Evolutionary conservation across 495 filamentous ascomycete species (phyloP).

Genomic region (Aspergillus heteromorphus): DNA sequence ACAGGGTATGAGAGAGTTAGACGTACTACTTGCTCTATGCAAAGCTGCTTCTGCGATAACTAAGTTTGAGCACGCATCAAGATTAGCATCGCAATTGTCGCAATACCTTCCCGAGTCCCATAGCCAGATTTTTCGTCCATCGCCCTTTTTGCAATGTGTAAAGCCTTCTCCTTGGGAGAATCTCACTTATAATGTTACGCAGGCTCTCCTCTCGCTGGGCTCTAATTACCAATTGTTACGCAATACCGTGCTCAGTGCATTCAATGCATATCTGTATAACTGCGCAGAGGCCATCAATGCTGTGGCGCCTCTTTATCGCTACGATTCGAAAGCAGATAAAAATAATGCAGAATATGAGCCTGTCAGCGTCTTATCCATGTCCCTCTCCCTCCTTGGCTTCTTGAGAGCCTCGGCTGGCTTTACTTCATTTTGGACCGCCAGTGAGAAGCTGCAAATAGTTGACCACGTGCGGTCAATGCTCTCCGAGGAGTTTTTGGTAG

Average conservation of each 20-base stretch:
- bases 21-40: slow-evolving; percentile 83
- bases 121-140: slow-evolving; percentile 67
- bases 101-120: slow-evolving; percentile 81
- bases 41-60: slow-evolving; percentile 72
- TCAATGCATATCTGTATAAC: slow-evolving; percentile 62
- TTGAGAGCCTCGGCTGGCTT: slow-evolving; percentile 72
- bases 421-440: slow-evolving; percentile 69
- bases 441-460: slow-evolving; percentile 66
- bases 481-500: slow-evolving; percentile 74
- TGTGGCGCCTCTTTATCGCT: slow-evolving; percentile 23
- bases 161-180: slow-evolving; percentile 88
- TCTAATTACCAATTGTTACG: slow-evolving; percentile 61
- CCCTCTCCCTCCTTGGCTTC: slow-evolving; percentile 82
- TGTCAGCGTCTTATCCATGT: slow-evolving; percentile 62
- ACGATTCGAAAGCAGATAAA: slow-evolving; percentile 45
- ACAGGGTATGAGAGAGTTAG: slow-evolving; percentile 72
- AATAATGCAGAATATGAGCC: slow-evolving; percentile 54
- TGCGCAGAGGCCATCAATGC: slow-evolving; percentile 51
- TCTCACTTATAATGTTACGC: slow-evolving; percentile 70
- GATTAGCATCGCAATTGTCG: slow-evolving; percentile 65
- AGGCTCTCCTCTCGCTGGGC: slow-evolving; percentile 73
- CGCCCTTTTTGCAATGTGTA: slow-evolving; percentile 75
- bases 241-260: slow-evolving; percentile 51
- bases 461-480: slow-evolving; percentile 63
- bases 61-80: slow-evolving; percentile 62